A percentile compares a stretch with the other conserved stretches of the same genome.
Conservation (phyloP, 2,329 filamentous ascomycete genomes). For the Fusarium nanum region DNA sequence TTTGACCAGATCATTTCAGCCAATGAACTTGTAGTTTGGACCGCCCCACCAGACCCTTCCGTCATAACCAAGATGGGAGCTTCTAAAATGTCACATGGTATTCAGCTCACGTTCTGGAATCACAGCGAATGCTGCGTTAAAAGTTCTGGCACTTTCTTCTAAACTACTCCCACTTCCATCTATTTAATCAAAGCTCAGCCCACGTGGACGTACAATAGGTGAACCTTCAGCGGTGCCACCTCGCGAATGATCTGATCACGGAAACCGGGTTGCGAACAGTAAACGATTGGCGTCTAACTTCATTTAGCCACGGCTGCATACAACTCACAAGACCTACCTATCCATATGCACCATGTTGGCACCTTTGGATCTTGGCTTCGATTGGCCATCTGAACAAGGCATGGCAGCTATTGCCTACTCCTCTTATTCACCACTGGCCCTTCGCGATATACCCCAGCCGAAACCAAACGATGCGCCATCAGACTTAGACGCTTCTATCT, state of each 20-base stretch:
- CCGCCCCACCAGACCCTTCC: background rate
- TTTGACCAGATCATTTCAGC: background rate
- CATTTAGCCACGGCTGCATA: conserved; percentile 30
- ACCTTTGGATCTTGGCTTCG: conserved; percentile 35
- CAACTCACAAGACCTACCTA: conserved; percentile 1
- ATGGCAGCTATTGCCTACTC: conserved; percentile 44
- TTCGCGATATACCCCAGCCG: conserved; percentile 61
- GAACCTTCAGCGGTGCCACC: conserved; percentile 50
- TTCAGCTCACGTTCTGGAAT: conserved; percentile 32
- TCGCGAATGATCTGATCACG: conserved; percentile 3
- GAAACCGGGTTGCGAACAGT: conserved; percentile 49
- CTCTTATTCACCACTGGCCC: conserved; percentile 49
- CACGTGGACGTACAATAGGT: conserved; percentile 29
- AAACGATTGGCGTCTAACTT: conserved; percentile 48
- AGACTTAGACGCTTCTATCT: conserved; percentile 52
- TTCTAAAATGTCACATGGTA: conserved; percentile 28
- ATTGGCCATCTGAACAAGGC: conserved; percentile 28
- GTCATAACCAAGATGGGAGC: background rate
- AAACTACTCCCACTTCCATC: background rate
- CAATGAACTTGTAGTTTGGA: background rate
- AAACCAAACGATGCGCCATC: conserved; percentile 57
- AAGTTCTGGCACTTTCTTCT: conserved; percentile 18
- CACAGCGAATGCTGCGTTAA: conserved; percentile 17
- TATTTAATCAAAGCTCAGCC: conserved; percentile 4
- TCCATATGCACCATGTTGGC: conserved; percentile 36